Evolutionary conservation across 2,329 filamentous ascomycete genomes (phyloP).

Genomic region (Calonectria pseudoreteaudii): DNA sequence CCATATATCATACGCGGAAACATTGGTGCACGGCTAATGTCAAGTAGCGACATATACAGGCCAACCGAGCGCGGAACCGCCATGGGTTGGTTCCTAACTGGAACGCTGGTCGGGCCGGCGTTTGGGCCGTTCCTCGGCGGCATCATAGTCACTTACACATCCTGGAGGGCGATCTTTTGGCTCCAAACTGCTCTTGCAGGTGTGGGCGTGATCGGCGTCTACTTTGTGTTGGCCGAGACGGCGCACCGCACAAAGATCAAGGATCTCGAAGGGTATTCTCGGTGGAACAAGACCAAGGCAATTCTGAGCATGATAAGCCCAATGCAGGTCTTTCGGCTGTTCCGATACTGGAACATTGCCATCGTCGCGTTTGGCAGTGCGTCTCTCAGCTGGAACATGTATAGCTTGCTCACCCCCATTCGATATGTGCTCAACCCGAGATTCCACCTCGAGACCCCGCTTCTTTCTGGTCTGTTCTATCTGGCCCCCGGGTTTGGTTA

Average conservation of each 20-base stretch:
- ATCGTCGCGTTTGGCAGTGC: conserved; percentile 69
- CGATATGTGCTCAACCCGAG: conserved; percentile 81
- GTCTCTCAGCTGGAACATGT: conserved; percentile 80
- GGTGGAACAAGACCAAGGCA: conserved; percentile 60
- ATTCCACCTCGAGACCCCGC: conserved; percentile 74
- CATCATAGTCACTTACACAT: conserved; percentile 79
- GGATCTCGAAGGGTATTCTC: conserved; percentile 69
- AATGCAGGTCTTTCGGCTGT: conserved; percentile 70
- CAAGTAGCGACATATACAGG: conserved; percentile 68
- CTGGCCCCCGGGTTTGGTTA: conserved; percentile 80
- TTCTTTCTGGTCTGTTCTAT: conserved; percentile 79
- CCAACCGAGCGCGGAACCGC: conserved; percentile 78
- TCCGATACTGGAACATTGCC: conserved; percentile 76
- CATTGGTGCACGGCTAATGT: conserved; percentile 25
- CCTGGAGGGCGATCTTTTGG: conserved; percentile 84
- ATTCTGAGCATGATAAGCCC: conserved; percentile 76
- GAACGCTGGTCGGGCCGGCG: conserved; percentile 78
- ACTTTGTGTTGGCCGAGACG: conserved; percentile 79
- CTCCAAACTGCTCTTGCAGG: conserved; percentile 77
- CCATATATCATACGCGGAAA: background rate
- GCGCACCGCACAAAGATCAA: conserved; percentile 73
- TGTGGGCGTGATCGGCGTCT: conserved; percentile 67
- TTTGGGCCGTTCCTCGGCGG: conserved; percentile 79
- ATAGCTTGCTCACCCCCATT: conserved; percentile 69
- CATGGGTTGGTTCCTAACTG: conserved; percentile 78